phyloP scores from a whole-genome alignment of 352 stramenopile species.

The Phytophthora boehmeriae region DNA sequence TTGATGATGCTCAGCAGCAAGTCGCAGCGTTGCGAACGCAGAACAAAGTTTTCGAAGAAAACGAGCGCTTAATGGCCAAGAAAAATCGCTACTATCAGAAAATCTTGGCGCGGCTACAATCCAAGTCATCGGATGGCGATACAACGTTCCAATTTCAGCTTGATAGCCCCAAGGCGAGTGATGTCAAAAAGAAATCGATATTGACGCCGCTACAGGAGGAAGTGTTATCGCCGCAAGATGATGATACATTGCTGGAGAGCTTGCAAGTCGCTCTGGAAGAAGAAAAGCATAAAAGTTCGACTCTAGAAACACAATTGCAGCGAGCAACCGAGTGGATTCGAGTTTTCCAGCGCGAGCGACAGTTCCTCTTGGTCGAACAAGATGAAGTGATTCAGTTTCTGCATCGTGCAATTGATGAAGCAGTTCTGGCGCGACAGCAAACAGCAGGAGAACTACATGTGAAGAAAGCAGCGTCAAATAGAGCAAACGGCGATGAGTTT shows the following conservation, averaged over 20 bases:
- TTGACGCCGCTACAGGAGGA: background rate
- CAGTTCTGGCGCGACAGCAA: slow-evolving; percentile 11
- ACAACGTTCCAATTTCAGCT: slow-evolving; percentile 14
- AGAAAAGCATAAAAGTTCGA: slow-evolving; percentile 13
- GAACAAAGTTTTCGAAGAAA: slow-evolving; percentile 58
- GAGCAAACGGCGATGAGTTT: background rate
- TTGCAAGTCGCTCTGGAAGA: slow-evolving; percentile 7
- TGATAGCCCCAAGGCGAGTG: background rate
- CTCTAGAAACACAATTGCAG: slow-evolving; percentile 37
- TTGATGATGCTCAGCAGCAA: slow-evolving; percentile 52
- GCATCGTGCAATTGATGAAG: slow-evolving; percentile 44
- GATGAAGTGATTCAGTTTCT: slow-evolving; percentile 76
- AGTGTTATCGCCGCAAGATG: slow-evolving; percentile 2
- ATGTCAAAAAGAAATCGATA: slow-evolving; percentile 24
- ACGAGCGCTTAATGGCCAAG: slow-evolving; percentile 59
- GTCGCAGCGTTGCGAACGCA: slow-evolving; percentile 47
- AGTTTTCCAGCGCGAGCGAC: slow-evolving; percentile 57
- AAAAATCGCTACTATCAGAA: slow-evolving; percentile 80
- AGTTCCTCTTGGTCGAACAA: slow-evolving; percentile 62
- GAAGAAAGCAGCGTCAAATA: background rate
- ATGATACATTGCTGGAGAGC: background rate
- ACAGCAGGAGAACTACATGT: background rate
- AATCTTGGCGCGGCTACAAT: slow-evolving; percentile 56
- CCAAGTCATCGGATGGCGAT: background rate
- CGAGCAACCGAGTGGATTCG: slow-evolving; percentile 54